A percentile compares a stretch with the other conserved stretches of the same genome.
These are phyloP conservation scores for Citrus australasica DNA, from an alignment of 345 rosid species.

Conservation along the genomic window DNA sequence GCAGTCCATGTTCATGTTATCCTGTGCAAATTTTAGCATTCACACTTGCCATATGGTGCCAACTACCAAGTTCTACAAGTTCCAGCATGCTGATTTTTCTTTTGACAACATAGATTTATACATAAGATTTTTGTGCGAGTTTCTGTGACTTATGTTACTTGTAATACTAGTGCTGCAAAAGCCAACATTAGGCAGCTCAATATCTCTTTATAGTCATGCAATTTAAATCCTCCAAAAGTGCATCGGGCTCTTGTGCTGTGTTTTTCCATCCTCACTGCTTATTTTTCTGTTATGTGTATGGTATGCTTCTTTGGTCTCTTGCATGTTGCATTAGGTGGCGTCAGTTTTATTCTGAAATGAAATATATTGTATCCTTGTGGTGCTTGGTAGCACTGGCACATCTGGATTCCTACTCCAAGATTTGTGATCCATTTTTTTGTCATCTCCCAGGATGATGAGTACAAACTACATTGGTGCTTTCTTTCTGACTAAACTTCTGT, in stretches of 20 bases:
- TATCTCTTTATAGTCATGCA: background rate
- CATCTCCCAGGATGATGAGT: constrained; percentile 70
- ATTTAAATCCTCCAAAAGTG: background rate
- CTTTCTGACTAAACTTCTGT: constrained; percentile 60
- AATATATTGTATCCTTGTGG: background rate
- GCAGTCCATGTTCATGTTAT: background rate
- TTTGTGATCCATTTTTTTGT: background rate
- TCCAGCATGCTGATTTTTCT: constrained; percentile 4
- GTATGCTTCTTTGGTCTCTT: background rate
- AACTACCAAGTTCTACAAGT: background rate
- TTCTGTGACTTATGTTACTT: background rate
- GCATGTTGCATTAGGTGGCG: background rate
- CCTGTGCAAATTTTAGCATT: background rate
- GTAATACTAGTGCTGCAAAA: background rate
- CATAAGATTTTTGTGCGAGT: background rate
- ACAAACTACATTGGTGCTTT: constrained; percentile 80
- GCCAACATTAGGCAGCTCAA: background rate
- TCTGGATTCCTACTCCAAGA: background rate
- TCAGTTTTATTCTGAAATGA: background rate
- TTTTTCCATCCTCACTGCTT: background rate
- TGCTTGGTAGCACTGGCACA: background rate
- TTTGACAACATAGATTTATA: background rate
- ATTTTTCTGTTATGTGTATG: background rate
- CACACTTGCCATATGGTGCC: background rate
- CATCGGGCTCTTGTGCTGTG: background rate